phyloP scores from a whole-genome alignment of 2,329 filamentous ascomycete species.

The Aspergillus sp. region DNA sequence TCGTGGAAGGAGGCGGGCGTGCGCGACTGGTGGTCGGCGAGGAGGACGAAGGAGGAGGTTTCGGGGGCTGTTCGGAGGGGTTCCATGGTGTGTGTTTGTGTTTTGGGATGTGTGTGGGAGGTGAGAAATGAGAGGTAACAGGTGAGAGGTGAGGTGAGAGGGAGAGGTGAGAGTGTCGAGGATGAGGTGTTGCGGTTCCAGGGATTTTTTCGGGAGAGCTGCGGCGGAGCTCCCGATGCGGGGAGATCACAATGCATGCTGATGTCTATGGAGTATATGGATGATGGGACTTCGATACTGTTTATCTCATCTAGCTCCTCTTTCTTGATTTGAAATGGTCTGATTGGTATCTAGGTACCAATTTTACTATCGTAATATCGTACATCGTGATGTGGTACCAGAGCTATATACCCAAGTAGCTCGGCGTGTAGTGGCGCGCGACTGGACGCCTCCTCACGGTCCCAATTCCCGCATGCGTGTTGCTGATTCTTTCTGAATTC shows the following conservation, averaged over 20 bases:
- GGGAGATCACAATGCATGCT: neutral
- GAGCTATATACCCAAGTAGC: too few relatives aligned
- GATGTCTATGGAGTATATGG: neutral
- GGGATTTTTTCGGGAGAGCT: constrained; percentile 5
- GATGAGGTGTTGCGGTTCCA: neutral
- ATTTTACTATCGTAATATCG: too few relatives aligned
- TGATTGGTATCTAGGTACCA: too few relatives aligned
- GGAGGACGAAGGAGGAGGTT: constrained; percentile 40
- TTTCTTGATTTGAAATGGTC: too few relatives aligned
- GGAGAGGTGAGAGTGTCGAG: neutral
- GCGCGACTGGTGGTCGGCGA: constrained; percentile 47
- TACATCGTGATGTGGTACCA: too few relatives aligned
- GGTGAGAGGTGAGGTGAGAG: neutral
- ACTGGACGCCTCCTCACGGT: too few relatives aligned
- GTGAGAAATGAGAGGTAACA: neutral
- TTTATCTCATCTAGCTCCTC: too few relatives aligned
- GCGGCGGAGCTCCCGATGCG: constrained; percentile 5
- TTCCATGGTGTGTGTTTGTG: constrained; percentile 39
- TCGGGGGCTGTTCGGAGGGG: constrained; percentile 38
- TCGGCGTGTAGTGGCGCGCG: too few relatives aligned
- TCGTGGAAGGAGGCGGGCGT: constrained; percentile 49
- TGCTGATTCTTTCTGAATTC: too few relatives aligned
- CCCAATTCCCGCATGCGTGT: too few relatives aligned
- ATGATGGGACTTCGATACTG: neutral
- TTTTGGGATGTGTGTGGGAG: neutral